phyloP scores from a whole-genome alignment of 1,139 yeast species.

The Yamadazyma sp. region DNA sequence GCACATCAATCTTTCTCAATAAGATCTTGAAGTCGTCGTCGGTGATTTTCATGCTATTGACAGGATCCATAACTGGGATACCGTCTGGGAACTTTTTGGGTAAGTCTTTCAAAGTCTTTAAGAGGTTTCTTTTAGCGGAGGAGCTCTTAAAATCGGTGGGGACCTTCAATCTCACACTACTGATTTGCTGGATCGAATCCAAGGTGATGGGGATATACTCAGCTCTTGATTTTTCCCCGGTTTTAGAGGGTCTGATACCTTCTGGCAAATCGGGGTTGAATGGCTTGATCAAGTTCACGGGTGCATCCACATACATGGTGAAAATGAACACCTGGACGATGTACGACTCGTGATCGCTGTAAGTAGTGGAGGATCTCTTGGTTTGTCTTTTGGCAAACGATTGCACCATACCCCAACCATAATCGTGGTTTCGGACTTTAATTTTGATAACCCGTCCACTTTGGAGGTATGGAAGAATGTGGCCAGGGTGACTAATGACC shows the following conservation, averaged over 20 bases:
- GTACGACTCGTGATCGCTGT: constrained; percentile 81
- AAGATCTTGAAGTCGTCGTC: constrained; percentile 74
- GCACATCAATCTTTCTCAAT: constrained; percentile 74
- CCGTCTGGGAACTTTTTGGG: constrained; percentile 86
- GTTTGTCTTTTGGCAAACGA: constrained; percentile 68
- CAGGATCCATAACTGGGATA: constrained; percentile 83
- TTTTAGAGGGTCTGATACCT: constrained; percentile 81
- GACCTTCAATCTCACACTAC: constrained; percentile 76
- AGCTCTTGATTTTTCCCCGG: constrained; percentile 69
- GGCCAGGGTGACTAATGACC: constrained; percentile 90
- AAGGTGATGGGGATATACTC: constrained; percentile 85
- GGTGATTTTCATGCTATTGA: constrained; percentile 86
- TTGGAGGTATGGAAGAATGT: constrained; percentile 78
- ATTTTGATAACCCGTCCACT: constrained; percentile 84
- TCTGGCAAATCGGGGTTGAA: constrained; percentile 76
- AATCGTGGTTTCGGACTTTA: constrained; percentile 57
- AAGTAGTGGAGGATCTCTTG: constrained; percentile 56
- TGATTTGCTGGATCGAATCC: constrained; percentile 69
- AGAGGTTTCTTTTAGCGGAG: constrained; percentile 69
- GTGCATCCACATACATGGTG: constrained; percentile 76
- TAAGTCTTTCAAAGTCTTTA: constrained; percentile 77
- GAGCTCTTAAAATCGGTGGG: constrained; percentile 78
- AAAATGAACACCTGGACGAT: constrained; percentile 82
- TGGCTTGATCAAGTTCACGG: constrained; percentile 68
- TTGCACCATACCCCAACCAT: constrained; percentile 95